Conservation (phyloP, 331 rosid genomes). For the Malus hybrid region DNA sequence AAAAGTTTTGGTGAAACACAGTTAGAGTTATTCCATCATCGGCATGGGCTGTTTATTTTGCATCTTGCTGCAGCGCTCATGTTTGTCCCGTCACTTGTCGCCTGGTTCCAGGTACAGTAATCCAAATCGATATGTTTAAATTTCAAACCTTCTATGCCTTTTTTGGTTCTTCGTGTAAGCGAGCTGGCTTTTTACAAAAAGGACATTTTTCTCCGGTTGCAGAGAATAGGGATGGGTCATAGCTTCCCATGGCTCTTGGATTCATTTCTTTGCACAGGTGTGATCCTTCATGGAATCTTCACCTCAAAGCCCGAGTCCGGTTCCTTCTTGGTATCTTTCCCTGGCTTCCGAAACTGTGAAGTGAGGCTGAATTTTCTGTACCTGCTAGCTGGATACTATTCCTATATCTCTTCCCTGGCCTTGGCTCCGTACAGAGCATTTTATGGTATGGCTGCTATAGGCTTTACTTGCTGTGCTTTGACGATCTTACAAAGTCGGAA, state of each 20-base stretch:
- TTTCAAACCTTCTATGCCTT: constrained; percentile 1
- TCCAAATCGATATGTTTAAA: not conserved
- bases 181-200: constrained; percentile 10
- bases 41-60: constrained; percentile 81
- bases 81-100: constrained; percentile 83
- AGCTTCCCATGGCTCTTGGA: constrained; percentile 83
- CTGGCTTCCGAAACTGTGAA: constrained; percentile 33
- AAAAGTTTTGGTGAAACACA: constrained; percentile 81
- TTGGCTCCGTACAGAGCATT: constrained; percentile 66
- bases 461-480: constrained; percentile 48
- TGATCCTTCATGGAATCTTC: constrained; percentile 79
- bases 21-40: constrained; percentile 75
- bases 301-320: constrained; percentile 56
- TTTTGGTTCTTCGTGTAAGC: not conserved
- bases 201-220: constrained; percentile 22
- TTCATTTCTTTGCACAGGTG: constrained; percentile 68
- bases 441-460: constrained; percentile 63
- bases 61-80: constrained; percentile 69
- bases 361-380: constrained; percentile 52
- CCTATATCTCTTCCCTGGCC: constrained; percentile 64
- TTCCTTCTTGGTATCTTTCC: constrained; percentile 42
- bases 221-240: constrained; percentile 76
- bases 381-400: constrained; percentile 69
- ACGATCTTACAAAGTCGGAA: constrained; percentile 39
- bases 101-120: constrained; percentile 85